Conservation (phyloP, 179 eudicot genomes). For the Spergularia azorica region DNA sequence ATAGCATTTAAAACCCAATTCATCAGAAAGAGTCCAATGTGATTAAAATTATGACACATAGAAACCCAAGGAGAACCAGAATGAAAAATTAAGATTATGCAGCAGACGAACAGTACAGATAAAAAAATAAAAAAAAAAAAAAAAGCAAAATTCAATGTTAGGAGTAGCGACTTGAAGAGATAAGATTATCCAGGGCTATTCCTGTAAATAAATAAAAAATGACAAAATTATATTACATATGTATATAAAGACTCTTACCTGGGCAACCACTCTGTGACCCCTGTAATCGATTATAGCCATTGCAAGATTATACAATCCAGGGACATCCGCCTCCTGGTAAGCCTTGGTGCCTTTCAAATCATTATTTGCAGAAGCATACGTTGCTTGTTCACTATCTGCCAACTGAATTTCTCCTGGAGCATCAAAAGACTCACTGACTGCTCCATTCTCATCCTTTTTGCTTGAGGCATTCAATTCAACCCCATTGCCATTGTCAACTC, state of each 20-base stretch:
- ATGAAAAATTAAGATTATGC: no score
- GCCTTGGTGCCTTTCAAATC: conserved; percentile 98
- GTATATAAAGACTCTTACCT: conserved; percentile 50
- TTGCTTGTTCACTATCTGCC: conserved; percentile 98
- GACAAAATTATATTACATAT: conserved; percentile 2
- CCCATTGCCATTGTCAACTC: conserved; percentile 40
- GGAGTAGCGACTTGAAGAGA: no score
- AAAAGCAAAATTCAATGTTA: no score
- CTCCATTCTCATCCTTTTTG: conserved; percentile 40
- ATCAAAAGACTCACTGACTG: conserved; percentile 42
- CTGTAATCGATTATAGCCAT: conserved; percentile 98
- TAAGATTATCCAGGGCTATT: no score
- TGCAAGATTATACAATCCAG: conserved; percentile 95
- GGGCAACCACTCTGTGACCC: conserved; percentile 98
- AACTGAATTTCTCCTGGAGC: conserved; percentile 60
- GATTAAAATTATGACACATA: no score
- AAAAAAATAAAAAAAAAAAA: no score
- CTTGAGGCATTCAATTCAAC: conserved; percentile 37
- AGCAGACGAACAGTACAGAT: no score
- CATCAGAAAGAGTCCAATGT: no score
- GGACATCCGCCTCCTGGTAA: conserved; percentile 96
- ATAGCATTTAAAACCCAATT: no score
- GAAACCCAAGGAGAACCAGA: no score
- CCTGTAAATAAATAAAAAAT: neutral
- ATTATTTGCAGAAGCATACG: conserved; percentile 97